Percentiles rank a stretch among this genome's conserved stretches.
Conservation (phyloP, 2,329 filamentous ascomycete genomes). For the Phaeosphaeriaceae sp. region DNA sequence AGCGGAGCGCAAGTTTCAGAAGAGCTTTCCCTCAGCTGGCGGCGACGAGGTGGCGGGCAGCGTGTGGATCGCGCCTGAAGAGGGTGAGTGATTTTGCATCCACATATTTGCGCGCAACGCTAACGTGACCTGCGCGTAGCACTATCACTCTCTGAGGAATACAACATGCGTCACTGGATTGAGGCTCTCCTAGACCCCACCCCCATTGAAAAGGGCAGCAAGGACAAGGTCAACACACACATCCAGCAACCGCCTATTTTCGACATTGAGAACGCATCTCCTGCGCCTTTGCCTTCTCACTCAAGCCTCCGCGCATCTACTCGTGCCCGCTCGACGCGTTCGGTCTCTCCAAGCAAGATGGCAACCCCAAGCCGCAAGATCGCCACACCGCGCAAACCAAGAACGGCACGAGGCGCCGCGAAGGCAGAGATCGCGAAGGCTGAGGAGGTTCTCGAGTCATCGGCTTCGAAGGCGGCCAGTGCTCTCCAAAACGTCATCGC, state of each 20-base stretch:
- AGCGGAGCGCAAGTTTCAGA: conserved; percentile 81
- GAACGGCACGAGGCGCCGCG: conserved; percentile 52
- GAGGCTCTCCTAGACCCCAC: conserved; percentile 88
- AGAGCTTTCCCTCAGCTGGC: conserved; percentile 80
- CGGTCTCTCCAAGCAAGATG: conserved; percentile 63
- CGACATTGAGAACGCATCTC: conserved; percentile 58
- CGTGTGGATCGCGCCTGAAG: conserved; percentile 87
- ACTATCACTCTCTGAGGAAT: conserved; percentile 83
- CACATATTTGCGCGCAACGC: conserved; percentile 5
- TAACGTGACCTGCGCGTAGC: conserved; percentile 60
- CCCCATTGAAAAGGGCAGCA: conserved; percentile 72
- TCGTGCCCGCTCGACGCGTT: conserved; percentile 64
- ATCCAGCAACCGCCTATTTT: conserved; percentile 86
- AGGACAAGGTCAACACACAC: conserved; percentile 71
- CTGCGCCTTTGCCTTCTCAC: conserved; percentile 40
- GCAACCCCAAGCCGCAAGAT: conserved; percentile 55
- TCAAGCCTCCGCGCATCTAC: conserved; percentile 43
- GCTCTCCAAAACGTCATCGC: conserved; percentile 46
- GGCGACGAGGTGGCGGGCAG: conserved; percentile 94
- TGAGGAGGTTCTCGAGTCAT: conserved; percentile 48
- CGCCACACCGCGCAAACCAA: conserved; percentile 61
- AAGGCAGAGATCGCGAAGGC: conserved; percentile 37
- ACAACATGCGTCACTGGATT: conserved; percentile 86
- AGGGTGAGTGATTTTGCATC: conserved; percentile 57
- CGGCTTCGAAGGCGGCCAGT: conserved; percentile 58